These are phyloP conservation scores for Cordyceps militaris DNA, from an alignment of 2,329 filamentous ascomycete species.

Conservation along the genomic window DNA sequence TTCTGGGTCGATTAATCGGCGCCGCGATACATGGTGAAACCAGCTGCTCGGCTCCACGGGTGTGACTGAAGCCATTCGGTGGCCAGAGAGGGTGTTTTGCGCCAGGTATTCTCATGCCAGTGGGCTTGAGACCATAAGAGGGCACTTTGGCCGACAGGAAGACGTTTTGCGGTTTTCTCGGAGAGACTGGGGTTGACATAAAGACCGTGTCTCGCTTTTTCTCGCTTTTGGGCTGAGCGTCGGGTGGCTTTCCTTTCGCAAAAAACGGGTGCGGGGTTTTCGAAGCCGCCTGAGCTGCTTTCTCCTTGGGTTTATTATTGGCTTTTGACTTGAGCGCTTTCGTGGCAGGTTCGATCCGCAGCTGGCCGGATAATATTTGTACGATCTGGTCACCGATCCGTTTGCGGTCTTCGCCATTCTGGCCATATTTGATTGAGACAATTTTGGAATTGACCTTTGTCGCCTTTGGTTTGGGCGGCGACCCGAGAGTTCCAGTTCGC, in stretches of 20 bases:
- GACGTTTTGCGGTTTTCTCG: constrained; percentile 32
- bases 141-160: constrained; percentile 28
- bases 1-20: constrained; percentile 15
- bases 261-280: constrained; percentile 40
- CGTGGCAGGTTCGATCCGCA: constrained; percentile 19
- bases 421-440: constrained; percentile 54
- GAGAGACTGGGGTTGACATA: constrained; percentile 47
- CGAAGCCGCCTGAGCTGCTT: constrained; percentile 16
- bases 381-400: constrained; percentile 55
- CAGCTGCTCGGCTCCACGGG: constrained; percentile 41
- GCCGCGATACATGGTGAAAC: neutral
- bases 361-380: constrained; percentile 44
- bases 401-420: constrained; percentile 35
- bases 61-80: constrained; percentile 53
- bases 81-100: constrained; percentile 66
- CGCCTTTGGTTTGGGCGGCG: constrained; percentile 49
- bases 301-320: constrained; percentile 21
- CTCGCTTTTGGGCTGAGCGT: constrained; percentile 23
- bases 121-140: constrained; percentile 38
- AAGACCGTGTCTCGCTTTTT: constrained; percentile 36
- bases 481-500: constrained; percentile 55
- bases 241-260: constrained; percentile 20
- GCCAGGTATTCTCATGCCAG: constrained; percentile 55
- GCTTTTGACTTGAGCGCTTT: constrained; percentile 17
- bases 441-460: constrained; percentile 31